These are phyloP conservation scores for Calocera viscosa DNA, from an alignment of 768 basidiomycete genomes.

Conservation along the genomic window DNA sequence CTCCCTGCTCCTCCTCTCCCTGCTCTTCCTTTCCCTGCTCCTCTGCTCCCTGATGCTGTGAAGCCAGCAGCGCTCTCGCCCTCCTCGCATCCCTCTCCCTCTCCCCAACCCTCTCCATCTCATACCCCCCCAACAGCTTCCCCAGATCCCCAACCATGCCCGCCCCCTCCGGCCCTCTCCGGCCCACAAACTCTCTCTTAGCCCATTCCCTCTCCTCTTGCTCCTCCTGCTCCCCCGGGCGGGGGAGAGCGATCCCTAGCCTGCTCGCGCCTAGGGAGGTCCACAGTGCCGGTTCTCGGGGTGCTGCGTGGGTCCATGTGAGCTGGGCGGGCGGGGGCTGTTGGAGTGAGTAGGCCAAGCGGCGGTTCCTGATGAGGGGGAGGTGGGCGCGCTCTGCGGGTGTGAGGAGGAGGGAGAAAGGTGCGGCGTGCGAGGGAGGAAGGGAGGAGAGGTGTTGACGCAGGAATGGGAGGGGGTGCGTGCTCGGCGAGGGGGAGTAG, in stretches of 20 bases:
- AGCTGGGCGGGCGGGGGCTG: background rate
- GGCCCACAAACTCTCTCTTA: background rate
- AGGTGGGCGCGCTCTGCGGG: background rate
- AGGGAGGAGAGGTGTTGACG: background rate
- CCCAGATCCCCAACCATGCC: background rate
- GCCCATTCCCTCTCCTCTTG: background rate
- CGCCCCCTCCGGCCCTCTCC: background rate
- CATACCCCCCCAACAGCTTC: background rate
- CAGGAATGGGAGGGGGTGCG: background rate
- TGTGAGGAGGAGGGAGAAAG: background rate
- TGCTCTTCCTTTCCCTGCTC: background rate
- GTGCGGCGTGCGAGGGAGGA: background rate
- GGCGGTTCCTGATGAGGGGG: background rate
- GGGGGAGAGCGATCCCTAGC: background rate
- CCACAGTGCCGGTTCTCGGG: background rate
- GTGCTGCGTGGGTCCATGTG: background rate
- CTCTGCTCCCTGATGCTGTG: background rate
- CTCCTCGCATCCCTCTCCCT: background rate
- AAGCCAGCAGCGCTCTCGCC: background rate
- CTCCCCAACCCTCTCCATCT: conserved; percentile 1
- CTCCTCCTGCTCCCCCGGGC: background rate
- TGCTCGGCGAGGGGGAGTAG: background rate
- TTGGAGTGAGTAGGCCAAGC: background rate
- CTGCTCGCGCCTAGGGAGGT: background rate
- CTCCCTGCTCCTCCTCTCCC: background rate